Evolutionary conservation across 2,329 filamentous ascomycete genomes (phyloP), one percentile per base, ranked within the genome.

Genomic region (Aureobasidium sp.): DNA sequence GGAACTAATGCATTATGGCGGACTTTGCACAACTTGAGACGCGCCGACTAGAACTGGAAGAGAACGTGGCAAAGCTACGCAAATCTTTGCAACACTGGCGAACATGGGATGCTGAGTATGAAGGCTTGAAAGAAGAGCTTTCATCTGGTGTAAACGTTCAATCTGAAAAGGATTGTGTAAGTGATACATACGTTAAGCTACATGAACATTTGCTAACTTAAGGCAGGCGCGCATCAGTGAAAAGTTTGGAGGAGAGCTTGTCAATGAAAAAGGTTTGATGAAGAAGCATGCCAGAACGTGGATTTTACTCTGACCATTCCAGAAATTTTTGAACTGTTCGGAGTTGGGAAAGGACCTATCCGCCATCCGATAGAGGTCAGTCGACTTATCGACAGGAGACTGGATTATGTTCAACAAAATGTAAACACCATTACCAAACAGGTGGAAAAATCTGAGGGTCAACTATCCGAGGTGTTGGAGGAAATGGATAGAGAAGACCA

Each of bases 61-160:
- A 85, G 41, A 91, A 87, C 66, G 82, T 96, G 51, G 77, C 81
- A 55, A 85, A 90, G 72, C 82, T 97, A 24, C 84, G 84, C 61
- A 85, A 88, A 69, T 87, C 89, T 7, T 81, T 97, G 59, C 85
- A 86, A 65, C 88, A 96, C 77, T 99, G 93, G 93, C 88, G 90
- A 66, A 87, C 87, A 61, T 95, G 90, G 84, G 92, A 96, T 72
- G 85, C 89, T 52, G 93, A 97, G 73, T 97, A 97, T 74, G 90
- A 96, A 71, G 85, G 87, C 27, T 81, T 97, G 65, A 92, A 89
- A 72, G 90, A 95, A 72, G 90, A 95, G 69, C 83, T 97, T 34
- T 76, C 84, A 59, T 79, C 77, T 4, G 72, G 87, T 29, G 73
- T 80, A 39, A 72, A 78, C 46, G 76, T 78, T 56, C 74, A 82